These are phyloP conservation scores for Cryomyces minteri DNA, from an alignment of 495 filamentous ascomycete species.

Conservation along the genomic window DNA sequence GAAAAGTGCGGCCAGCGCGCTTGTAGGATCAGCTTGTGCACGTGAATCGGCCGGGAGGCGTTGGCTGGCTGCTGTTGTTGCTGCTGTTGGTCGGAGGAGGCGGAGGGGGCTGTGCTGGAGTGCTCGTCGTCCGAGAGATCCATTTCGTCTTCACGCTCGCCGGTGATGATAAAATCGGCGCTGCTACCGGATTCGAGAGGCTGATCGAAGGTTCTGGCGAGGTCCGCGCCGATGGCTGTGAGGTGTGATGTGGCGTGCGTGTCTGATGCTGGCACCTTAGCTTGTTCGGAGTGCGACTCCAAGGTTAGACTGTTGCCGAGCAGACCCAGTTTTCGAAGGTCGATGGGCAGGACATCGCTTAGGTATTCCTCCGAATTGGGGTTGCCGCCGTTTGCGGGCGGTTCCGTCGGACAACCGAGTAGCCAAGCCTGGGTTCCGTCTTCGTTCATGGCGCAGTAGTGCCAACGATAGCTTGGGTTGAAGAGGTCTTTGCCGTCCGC, in stretches of 20 bases:
- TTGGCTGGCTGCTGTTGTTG: constrained; percentile 20
- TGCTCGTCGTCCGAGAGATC: constrained; percentile 35
- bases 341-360: constrained; percentile 82
- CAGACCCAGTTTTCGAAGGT: constrained; percentile 70
- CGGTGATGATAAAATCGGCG: constrained; percentile 73
- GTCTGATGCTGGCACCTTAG: constrained; percentile 33
- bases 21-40: constrained; percentile 81
- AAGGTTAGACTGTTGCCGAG: constrained; percentile 57
- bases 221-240: constrained; percentile 58
- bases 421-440: constrained; percentile 92
- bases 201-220: constrained; percentile 70
- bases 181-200: constrained; percentile 60
- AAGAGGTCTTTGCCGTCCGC: constrained; percentile 90
- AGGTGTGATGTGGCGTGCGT: constrained; percentile 27
- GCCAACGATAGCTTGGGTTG: constrained; percentile 74
- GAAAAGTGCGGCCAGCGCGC: constrained; percentile 94
- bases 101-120: constrained; percentile 24
- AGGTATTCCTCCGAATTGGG: constrained; percentile 43
- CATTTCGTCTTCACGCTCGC: constrained; percentile 46
- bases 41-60: constrained; percentile 79
- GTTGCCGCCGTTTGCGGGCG: constrained; percentile 27
- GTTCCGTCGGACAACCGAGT: constrained; percentile 71
- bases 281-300: constrained; percentile 37
- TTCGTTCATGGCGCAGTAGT: constrained; percentile 88
- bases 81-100: constrained; percentile 10